These are phyloP conservation scores for Pseudonitzschia multiseries DNA, from an alignment of 108 stramenopile species.

Conservation along the genomic window DNA sequence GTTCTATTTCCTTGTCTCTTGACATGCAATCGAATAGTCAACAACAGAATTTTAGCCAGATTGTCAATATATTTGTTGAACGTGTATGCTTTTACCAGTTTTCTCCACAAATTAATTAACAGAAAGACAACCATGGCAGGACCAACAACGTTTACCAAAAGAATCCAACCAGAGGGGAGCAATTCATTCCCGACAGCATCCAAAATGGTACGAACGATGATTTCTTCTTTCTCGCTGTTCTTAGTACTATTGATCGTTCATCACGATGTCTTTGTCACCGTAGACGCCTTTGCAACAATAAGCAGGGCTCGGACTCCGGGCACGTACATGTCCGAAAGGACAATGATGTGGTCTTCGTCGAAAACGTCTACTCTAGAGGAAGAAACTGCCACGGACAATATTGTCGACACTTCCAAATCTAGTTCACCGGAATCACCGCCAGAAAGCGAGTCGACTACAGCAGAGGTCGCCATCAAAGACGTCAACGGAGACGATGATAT, in stretches of 20 bases:
- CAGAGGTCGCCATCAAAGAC: not conserved
- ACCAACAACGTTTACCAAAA: not conserved
- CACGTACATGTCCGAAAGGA: not conserved
- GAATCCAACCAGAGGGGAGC: not conserved
- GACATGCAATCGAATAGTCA: no score
- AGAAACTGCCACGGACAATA: not conserved
- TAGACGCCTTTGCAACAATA: slow-evolving; percentile 1
- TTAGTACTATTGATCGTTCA: not conserved
- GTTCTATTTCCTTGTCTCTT: no score
- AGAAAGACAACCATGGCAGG: not conserved
- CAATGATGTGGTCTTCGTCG: not conserved
- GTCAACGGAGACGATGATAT: not conserved
- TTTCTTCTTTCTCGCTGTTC: slow-evolving; percentile 1
- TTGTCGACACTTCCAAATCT: not conserved
- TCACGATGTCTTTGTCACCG: not conserved
- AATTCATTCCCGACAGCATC: not conserved
- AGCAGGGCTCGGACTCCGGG: not conserved
- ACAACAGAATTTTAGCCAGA: no score
- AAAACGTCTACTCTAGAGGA: not conserved
- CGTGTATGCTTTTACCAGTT: no score
- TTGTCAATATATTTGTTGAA: no score
- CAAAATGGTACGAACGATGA: not conserved
- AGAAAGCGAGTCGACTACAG: not conserved
- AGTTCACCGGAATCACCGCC: not conserved
- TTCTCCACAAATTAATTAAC: no score